Conservation (phyloP, 306 rosid species). For the Prunus salicina region DNA sequence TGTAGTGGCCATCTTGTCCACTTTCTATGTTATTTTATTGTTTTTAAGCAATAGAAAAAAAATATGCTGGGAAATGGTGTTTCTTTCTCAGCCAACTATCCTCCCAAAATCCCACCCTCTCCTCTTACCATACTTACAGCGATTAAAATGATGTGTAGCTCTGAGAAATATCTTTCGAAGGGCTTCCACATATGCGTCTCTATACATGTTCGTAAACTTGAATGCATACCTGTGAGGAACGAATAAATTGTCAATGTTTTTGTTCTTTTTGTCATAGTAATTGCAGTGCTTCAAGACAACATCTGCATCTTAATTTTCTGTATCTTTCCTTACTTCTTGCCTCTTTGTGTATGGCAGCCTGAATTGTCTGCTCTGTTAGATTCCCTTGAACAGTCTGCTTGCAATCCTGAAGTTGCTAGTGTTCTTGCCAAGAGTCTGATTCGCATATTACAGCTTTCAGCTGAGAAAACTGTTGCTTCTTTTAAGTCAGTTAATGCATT, state of each 20-base stretch:
- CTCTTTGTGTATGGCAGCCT: constrained; percentile 43
- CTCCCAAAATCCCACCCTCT: too few relatives aligned
- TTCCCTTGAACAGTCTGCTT: constrained; percentile 78
- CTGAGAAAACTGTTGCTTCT: constrained; percentile 79
- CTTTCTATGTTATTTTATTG: too few relatives aligned
- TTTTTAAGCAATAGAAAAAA: too few relatives aligned
- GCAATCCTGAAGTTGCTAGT: constrained; percentile 65
- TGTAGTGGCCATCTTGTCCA: too few relatives aligned
- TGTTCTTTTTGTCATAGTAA: background rate
- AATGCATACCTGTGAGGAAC: background rate
- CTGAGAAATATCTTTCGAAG: background rate
- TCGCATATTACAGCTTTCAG: constrained; percentile 64
- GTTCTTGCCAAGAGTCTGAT: constrained; percentile 70
- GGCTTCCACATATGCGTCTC: background rate
- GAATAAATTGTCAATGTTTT: background rate
- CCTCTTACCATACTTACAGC: too few relatives aligned
- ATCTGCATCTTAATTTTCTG: constrained; percentile 8
- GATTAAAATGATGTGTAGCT: too few relatives aligned
- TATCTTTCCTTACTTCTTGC: constrained; percentile 23
- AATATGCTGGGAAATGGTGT: too few relatives aligned
- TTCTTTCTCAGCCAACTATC: too few relatives aligned
- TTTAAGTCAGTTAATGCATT: constrained; percentile 66
- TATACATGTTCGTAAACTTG: background rate
- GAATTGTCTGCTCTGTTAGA: constrained; percentile 86
- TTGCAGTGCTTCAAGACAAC: constrained; percentile 13